phyloP scores from a whole-genome alignment of 225 moss, liverwort and hornwort genomes.

The Asterella californica region DNA sequence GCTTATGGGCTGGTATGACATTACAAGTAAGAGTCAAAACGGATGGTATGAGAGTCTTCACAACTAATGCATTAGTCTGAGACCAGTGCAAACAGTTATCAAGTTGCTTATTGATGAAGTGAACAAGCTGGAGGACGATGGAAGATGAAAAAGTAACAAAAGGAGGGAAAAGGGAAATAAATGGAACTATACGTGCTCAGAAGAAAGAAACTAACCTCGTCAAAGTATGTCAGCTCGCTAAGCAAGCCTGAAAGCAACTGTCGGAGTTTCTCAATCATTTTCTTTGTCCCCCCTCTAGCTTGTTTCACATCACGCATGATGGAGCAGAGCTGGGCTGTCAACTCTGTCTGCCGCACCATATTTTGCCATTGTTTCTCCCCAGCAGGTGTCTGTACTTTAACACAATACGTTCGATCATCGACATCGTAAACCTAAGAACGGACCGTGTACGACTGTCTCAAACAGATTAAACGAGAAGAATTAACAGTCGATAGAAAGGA shows the following conservation, averaged over 20 bases:
- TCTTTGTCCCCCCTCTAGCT: conserved; percentile 73
- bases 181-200: background rate
- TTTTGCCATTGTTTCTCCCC: conserved; percentile 86
- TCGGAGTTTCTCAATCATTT: conserved; percentile 89
- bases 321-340: conserved; percentile 82
- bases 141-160: background rate
- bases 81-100: background rate
- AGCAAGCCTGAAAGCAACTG: conserved; percentile 78
- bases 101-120: background rate
- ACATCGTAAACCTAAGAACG: background rate
- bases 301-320: conserved; percentile 95
- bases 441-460: too few relatives aligned
- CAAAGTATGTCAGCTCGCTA: conserved; percentile 86
- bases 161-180: background rate
- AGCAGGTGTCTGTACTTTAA: conserved; percentile 31
- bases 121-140: background rate
- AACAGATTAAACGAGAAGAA: too few relatives aligned
- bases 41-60: background rate
- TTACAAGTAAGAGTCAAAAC: conserved; percentile 2
- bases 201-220: conserved; percentile 50
- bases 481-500: too few relatives aligned
- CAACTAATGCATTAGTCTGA: background rate
- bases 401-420: background rate
- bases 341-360: conserved; percentile 73
- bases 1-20: conserved; percentile 59